Evolutionary conservation across 768 basidiomycete species (phyloP).

Genomic region (Lentinula detonsa): DNA sequence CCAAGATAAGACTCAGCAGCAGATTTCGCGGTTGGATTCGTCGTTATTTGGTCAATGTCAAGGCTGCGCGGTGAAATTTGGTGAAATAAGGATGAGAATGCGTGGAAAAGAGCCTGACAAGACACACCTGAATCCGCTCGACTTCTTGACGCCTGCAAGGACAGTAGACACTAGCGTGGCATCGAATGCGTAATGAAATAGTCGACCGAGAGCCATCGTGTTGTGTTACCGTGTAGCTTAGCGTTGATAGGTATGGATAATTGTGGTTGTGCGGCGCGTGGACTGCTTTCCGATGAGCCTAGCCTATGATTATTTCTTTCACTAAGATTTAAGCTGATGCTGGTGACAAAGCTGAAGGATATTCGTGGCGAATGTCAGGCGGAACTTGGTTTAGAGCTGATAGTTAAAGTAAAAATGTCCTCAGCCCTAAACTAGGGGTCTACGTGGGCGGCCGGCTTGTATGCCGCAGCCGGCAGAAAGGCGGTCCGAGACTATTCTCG

Average conservation of each 20-base stretch:
- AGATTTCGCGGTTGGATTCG: constrained; percentile 72
- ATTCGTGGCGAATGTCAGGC: too few species aligned
- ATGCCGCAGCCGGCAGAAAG: not conserved
- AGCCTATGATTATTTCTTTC: too few species aligned
- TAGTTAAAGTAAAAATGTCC: too few species aligned
- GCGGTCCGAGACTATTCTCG: too few species aligned
- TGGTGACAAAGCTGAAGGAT: too few species aligned
- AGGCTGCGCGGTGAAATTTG: constrained; percentile 30
- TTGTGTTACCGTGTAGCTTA: too few species aligned
- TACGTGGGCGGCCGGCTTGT: not conserved
- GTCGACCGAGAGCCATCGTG: constrained; percentile 48
- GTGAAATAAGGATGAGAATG: constrained; percentile 3
- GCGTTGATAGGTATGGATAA: not conserved
- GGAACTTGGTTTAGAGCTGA: too few species aligned
- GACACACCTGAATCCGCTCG: constrained; percentile 86
- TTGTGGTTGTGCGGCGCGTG: too few species aligned
- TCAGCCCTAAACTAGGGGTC: not conserved
- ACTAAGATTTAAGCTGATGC: too few species aligned
- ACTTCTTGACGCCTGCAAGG: constrained; percentile 83
- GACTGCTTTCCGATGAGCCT: too few species aligned
- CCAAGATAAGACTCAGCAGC: constrained; percentile 79
- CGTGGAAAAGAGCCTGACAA: not conserved
- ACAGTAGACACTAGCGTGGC: constrained; percentile 84
- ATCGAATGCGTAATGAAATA: constrained; percentile 81
- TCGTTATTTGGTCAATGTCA: constrained; percentile 58